These are phyloP conservation scores for Cystofilobasidium macerans DNA, from an alignment of 768 basidiomycete genomes.

Conservation along the genomic window DNA sequence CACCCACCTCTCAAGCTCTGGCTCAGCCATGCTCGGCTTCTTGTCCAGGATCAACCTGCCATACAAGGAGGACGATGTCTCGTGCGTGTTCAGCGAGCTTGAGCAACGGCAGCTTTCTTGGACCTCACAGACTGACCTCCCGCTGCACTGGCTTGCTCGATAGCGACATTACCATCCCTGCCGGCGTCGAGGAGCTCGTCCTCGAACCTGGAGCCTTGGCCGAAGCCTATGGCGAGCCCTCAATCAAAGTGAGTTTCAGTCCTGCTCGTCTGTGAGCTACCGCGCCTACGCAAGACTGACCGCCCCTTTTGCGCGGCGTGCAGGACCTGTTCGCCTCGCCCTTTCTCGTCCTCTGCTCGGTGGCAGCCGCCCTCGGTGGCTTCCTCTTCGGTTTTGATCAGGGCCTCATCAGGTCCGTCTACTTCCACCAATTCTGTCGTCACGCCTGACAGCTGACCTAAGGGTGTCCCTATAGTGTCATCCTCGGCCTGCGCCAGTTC, in stretches of 20 bases:
- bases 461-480: background rate
- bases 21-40: background rate
- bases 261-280: background rate
- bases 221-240: background rate
- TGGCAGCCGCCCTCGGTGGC: background rate
- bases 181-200: background rate
- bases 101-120: too few relatives aligned
- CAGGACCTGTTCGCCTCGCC: background rate
- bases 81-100: background rate
- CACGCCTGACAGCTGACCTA: too few relatives aligned
- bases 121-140: too few relatives aligned
- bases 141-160: background rate
- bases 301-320: background rate
- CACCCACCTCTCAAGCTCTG: background rate
- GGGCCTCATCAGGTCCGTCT: background rate
- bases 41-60: background rate
- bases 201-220: background rate
- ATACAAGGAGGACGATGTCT: background rate
- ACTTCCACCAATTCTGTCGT: background rate
- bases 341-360: background rate
- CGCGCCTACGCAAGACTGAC: background rate
- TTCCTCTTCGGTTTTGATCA: constrained; percentile 8
- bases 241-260: background rate
- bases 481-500: background rate
- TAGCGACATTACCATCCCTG: background rate